Conservation (phyloP, 805 yeast genomes). For the Yamadazyma scolyti region DNA sequence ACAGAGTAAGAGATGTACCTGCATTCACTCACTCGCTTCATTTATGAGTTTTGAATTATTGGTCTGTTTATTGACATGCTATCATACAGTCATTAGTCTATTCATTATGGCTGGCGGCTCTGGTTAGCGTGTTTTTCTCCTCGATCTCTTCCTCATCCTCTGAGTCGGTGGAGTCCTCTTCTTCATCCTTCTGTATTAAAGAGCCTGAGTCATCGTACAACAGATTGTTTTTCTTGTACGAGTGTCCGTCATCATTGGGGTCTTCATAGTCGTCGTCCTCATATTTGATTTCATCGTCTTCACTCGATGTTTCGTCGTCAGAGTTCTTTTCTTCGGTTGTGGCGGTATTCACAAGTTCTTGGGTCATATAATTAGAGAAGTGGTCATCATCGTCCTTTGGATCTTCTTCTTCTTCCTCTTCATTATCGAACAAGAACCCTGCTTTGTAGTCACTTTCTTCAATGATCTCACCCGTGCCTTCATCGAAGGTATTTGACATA, state of each 20-base stretch:
- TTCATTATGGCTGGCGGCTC: conserved; percentile 43
- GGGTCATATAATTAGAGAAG: conserved; percentile 72
- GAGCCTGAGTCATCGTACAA: conserved; percentile 46
- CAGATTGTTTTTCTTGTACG: conserved; percentile 64
- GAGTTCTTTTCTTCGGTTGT: conserved; percentile 23
- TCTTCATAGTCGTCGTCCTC: conserved; percentile 68
- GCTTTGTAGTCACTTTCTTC: conserved; percentile 28
- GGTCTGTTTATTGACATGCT: too few relatives aligned
- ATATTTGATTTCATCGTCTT: conserved; percentile 33
- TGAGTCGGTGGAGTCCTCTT: conserved; percentile 26
- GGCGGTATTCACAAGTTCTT: conserved; percentile 59
- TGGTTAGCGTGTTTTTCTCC: conserved; percentile 27
- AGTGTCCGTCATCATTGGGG: conserved; percentile 78
- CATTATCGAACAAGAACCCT: conserved; percentile 27
- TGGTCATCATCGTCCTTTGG: conserved; percentile 45
- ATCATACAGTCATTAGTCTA: too few relatives aligned
- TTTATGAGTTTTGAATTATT: too few relatives aligned
- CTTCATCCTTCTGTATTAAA: conserved; percentile 15
- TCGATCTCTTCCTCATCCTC: conserved; percentile 25
- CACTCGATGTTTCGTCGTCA: conserved; percentile 46
- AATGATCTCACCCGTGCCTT: conserved; percentile 35
- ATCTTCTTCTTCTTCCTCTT: conserved; percentile 11
- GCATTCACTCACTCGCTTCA: too few relatives aligned
- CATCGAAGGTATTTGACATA: conserved; percentile 27
- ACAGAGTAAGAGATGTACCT: too few relatives aligned